phyloP scores from a whole-genome alignment of 768 basidiomycete genomes.

The Trametes gibbosa region DNA sequence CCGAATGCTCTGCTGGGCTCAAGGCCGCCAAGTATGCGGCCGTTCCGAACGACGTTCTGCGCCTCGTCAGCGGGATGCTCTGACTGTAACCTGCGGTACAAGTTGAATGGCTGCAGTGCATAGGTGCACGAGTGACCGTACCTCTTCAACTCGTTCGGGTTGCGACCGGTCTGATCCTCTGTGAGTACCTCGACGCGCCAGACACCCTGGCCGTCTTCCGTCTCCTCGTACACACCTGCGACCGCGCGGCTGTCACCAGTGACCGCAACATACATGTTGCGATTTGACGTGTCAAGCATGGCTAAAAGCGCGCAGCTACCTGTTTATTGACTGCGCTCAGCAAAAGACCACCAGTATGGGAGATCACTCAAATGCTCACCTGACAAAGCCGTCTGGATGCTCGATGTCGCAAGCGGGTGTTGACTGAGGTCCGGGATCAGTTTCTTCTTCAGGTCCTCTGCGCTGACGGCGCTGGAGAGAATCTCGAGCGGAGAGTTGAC shows the following conservation, averaged over 20 bases:
- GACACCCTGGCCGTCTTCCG: conserved; percentile 57
- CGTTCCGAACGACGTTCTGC: conserved; percentile 68
- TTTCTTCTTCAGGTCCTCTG: conserved; percentile 46
- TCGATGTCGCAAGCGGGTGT: conserved; percentile 65
- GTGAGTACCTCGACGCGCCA: conserved; percentile 95
- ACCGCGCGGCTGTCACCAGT: conserved; percentile 96
- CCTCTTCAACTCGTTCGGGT: conserved; percentile 81
- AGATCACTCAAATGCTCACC: conserved; percentile 36
- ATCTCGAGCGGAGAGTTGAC: conserved; percentile 73
- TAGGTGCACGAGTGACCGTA: conserved; percentile 32
- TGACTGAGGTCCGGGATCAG: conserved; percentile 62
- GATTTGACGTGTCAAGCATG: conserved; percentile 79
- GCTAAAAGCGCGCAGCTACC: conserved; percentile 93
- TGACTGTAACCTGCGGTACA: conserved; percentile 56
- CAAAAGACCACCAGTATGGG: not conserved
- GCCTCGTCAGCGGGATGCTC: conserved; percentile 83
- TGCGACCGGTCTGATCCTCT: conserved; percentile 95
- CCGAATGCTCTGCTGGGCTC: conserved; percentile 88
- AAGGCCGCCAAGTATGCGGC: conserved; percentile 83
- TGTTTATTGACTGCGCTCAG: conserved; percentile 21
- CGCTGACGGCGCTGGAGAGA: conserved; percentile 55
- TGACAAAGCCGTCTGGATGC: conserved; percentile 83
- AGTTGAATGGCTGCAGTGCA: not conserved
- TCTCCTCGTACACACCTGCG: conserved; percentile 85
- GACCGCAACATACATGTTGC: conserved; percentile 84